Evolutionary conservation across 2,329 filamentous ascomycete genomes (phyloP).

Genomic region (Colletotrichum salicis): DNA sequence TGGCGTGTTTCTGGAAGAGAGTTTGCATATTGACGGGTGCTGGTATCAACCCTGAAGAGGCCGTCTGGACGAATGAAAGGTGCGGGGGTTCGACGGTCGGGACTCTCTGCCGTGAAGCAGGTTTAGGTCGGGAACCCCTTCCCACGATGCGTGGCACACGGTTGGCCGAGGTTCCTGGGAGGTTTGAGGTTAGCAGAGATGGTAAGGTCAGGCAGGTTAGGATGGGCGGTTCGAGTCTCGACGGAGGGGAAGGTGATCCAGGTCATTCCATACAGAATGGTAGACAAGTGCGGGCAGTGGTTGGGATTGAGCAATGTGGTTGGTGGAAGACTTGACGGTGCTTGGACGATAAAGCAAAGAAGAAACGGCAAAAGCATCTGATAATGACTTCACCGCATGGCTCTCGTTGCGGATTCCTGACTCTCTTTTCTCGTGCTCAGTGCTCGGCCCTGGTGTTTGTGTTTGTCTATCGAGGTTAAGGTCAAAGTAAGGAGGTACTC

Average conservation of each 20-base stretch:
- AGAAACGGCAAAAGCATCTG: constrained; percentile 33
- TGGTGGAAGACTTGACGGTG: constrained; percentile 23
- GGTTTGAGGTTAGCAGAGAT: background rate
- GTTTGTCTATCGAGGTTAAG: background rate
- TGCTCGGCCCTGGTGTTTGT: background rate
- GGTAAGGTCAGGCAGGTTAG: background rate
- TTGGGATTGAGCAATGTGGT: constrained; percentile 6
- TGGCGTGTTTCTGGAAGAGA: constrained; percentile 29
- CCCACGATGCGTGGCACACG: background rate
- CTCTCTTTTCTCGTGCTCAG: constrained; percentile 7
- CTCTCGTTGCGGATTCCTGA: constrained; percentile 6
- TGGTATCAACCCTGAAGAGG: constrained; percentile 28
- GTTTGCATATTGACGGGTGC: constrained; percentile 20
- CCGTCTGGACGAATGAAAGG: constrained; percentile 11
- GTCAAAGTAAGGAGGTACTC: background rate
- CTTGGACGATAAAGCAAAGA: constrained; percentile 32
- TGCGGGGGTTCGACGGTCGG: constrained; percentile 13
- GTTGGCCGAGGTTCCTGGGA: background rate
- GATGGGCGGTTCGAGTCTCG: background rate
- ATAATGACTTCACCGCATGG: constrained; percentile 33
- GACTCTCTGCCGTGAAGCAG: constrained; percentile 2
- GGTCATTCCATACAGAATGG: background rate
- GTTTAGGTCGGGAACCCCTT: background rate
- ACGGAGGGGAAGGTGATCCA: background rate
- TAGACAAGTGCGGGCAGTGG: background rate